Evolutionary conservation across 371 early-diverging fungal genomes (phyloP), one percentile per base, ranked within the genome.

Genomic region (Mucor lusitanicus): DNA sequence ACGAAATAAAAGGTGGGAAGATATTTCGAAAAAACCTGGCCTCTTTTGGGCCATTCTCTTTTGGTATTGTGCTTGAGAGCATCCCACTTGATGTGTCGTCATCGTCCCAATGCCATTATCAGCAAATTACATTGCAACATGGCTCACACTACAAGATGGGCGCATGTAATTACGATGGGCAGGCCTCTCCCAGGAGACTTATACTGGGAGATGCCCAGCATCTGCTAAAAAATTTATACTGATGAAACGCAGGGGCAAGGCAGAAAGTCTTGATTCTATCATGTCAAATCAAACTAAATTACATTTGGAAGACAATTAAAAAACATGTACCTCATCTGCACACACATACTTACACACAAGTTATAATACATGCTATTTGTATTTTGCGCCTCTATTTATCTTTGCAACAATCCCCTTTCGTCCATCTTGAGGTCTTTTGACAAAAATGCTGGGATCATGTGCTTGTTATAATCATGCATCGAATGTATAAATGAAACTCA

Each of bases 221-320:
- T 48, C 3, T 48, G 48, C 3, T 19, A 25, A 25, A 50, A 50
- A 23, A 25, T 25, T 23, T 50, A 50, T 23, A 50, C 50, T 50
- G 23, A 50, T 50, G 50, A 50, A 50, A 50, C 50, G 50, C 50
- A 50, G 50, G 50, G 50, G 50, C 50, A 50, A 23, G 50, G 11
- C 9, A 50, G 9, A 25, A 21, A 50, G 21, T 23, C 13, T 25
- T 50, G 44, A 7, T 44, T 19, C 44, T 44, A 44, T 44, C 17
- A n/a, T 44, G 19, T 19, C 7, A 44, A 44, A 44, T 44, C 19
- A 44, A 8, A 50, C 21, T 50, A 50, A 50, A n/a, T 50, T 50
- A 12, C 50, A 8, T 50, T 50, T 50, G 21, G 25, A 19, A 50
- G 23, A 25, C 50, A 21, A 50, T 50, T 19, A 37, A 19, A 50